A percentile compares a stretch with the other conserved stretches of the same genome.
Conservation (phyloP, 139 green algal genomes). For the Coelastrella sp. region DNA sequence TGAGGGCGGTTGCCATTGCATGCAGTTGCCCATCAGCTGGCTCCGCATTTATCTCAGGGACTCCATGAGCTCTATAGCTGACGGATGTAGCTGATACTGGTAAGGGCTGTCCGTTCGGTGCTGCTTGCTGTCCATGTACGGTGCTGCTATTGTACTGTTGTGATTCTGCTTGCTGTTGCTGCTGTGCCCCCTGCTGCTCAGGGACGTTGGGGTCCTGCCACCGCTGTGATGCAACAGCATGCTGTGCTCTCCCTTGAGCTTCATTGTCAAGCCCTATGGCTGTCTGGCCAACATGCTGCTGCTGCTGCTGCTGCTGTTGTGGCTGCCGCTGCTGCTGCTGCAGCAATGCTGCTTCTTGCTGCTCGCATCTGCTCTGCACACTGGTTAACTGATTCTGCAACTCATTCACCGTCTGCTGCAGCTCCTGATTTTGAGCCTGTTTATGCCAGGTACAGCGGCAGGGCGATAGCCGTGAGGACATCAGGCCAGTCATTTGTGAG, state of each 20-base stretch:
- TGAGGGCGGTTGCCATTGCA: background rate
- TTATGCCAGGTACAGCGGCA: too few species aligned
- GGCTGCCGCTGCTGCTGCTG: conserved; percentile 30
- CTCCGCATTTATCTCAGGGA: too few species aligned
- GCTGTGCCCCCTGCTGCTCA: too few species aligned
- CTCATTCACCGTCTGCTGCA: conserved; percentile 13
- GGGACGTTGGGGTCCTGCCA: too few species aligned
- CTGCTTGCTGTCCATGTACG: background rate
- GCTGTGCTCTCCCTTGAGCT: background rate
- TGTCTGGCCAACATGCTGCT: background rate
- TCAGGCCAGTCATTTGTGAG: too few species aligned
- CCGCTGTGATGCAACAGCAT: too few species aligned
- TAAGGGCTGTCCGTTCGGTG: background rate
- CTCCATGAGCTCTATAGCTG: too few species aligned
- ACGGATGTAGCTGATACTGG: background rate
- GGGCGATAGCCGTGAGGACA: too few species aligned
- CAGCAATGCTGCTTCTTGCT: background rate
- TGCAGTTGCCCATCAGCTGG: background rate
- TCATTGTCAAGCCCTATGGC: background rate
- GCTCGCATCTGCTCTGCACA: conserved; percentile 5
- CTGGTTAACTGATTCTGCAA: conserved; percentile 19
- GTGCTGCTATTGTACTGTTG: background rate
- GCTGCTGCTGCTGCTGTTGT: background rate
- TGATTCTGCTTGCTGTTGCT: background rate
- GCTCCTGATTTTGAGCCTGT: conserved; percentile 31